Evolutionary conservation across 148 eudicot genomes (phyloP).

Genomic region (Chenopodium suecicum): DNA sequence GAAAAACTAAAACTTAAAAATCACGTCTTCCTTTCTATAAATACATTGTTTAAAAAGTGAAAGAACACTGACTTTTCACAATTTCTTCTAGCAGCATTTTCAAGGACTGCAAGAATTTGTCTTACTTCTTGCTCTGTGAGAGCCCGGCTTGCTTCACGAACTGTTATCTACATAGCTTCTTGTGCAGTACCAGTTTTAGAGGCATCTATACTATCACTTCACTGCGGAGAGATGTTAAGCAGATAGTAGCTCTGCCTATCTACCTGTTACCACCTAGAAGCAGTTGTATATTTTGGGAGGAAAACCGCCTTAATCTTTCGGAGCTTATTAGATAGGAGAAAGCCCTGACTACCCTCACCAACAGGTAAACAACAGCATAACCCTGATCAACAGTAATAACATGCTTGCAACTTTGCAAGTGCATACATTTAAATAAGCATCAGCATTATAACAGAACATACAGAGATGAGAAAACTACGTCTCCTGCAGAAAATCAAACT

Average conservation of each 20-base stretch:
- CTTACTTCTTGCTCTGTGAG: conserved; percentile 81
- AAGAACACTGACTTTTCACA: too few relatives aligned
- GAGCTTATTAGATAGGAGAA: background rate
- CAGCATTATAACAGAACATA: background rate
- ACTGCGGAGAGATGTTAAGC: too few relatives aligned
- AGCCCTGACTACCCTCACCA: background rate
- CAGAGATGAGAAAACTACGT: too few relatives aligned
- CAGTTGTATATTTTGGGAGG: background rate
- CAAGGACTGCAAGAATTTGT: conserved; percentile 75
- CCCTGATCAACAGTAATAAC: background rate
- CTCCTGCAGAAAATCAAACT: too few relatives aligned
- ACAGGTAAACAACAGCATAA: background rate
- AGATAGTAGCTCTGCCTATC: background rate
- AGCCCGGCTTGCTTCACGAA: conserved; percentile 49
- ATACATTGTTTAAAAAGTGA: background rate
- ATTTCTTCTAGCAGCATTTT: conserved; percentile 34
- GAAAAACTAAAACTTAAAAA: background rate
- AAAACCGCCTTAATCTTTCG: background rate
- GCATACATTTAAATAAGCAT: background rate
- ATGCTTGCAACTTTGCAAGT: background rate
- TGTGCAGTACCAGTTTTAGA: conserved; percentile 72
- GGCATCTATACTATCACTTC: conserved; percentile 45
- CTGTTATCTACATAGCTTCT: conserved; percentile 58
- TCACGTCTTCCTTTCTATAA: background rate
- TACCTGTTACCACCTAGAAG: background rate